Conservation (phyloP, 73 alveolate species). For the Effrenium voratum region DNA sequence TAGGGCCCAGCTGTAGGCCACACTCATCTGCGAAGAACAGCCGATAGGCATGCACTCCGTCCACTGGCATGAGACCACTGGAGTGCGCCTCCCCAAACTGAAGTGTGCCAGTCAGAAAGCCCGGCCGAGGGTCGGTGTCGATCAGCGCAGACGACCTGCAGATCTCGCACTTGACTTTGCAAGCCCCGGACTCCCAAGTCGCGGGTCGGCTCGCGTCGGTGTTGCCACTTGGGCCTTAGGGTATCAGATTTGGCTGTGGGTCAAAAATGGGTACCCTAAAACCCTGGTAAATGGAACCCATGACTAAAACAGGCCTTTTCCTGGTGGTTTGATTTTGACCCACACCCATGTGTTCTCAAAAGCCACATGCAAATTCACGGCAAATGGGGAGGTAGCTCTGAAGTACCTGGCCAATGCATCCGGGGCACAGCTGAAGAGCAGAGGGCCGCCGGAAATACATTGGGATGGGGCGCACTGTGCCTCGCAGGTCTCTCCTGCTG, state of each 20-base stretch:
- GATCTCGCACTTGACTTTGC: slow-evolving; percentile 61
- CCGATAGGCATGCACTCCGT: slow-evolving; percentile 51
- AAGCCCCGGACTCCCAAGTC: neutral
- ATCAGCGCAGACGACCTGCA: slow-evolving; percentile 28
- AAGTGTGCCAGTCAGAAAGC: slow-evolving; percentile 35
- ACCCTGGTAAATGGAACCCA: neutral
- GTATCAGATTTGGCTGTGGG: neutral
- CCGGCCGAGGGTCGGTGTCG: slow-evolving; percentile 78
- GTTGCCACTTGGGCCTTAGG: slow-evolving; percentile 52
- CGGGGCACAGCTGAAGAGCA: neutral
- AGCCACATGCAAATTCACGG: neutral
- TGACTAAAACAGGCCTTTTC: neutral
- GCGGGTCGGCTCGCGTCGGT: slow-evolving; percentile 11
- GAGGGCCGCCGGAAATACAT: slow-evolving; percentile 52
- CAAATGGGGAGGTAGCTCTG: neutral
- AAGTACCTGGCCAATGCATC: neutral
- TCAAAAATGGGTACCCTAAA: neutral
- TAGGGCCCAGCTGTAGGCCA: slow-evolving; percentile 58
- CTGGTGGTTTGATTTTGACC: neutral
- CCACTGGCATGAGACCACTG: slow-evolving; percentile 39
- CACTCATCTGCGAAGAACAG: slow-evolving; percentile 68
- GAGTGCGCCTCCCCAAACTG: slow-evolving; percentile 89
- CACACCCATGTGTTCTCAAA: neutral
- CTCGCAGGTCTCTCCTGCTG: slow-evolving; percentile 61
- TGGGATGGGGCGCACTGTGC: slow-evolving; percentile 47